Evolutionary conservation across 305 asterid genomes (phyloP).

Genomic region (Ajuga reptans): DNA sequence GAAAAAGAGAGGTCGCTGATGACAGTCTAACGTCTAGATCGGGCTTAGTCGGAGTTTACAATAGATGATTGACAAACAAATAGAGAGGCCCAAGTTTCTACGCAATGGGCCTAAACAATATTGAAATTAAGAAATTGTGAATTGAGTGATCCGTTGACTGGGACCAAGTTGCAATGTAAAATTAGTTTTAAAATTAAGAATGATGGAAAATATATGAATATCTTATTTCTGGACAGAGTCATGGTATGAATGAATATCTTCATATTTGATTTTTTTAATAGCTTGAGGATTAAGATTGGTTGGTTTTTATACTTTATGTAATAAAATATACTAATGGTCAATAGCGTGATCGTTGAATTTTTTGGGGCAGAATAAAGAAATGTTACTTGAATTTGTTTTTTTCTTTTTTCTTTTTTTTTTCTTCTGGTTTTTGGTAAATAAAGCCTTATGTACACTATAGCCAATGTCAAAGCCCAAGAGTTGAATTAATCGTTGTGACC

Average conservation of each 20-base stretch:
- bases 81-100: too few species aligned
- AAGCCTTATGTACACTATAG: background rate
- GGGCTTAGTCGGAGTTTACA: too few species aligned
- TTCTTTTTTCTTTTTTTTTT: too few species aligned
- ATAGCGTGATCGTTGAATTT: background rate
- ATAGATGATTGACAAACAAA: too few species aligned
- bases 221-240: background rate
- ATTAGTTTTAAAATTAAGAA: background rate
- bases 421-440: too few species aligned
- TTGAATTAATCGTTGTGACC: conserved; percentile 9
- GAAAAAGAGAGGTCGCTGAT: too few species aligned
- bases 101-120: background rate
- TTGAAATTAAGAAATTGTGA: background rate
- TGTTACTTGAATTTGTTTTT: background rate
- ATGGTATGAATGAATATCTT: background rate
- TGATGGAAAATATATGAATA: too few species aligned
- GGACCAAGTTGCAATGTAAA: background rate
- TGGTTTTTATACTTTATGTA: background rate
- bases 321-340: background rate
- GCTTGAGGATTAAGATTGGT: background rate
- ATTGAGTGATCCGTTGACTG: background rate
- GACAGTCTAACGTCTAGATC: too few species aligned
- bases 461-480: conserved; percentile 17
- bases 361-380: background rate
- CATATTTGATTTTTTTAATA: background rate